Percentiles rank a stretch among this genome's conserved stretches.
Conservation (phyloP, 257 asterid species). For the Solanum rostratum region DNA sequence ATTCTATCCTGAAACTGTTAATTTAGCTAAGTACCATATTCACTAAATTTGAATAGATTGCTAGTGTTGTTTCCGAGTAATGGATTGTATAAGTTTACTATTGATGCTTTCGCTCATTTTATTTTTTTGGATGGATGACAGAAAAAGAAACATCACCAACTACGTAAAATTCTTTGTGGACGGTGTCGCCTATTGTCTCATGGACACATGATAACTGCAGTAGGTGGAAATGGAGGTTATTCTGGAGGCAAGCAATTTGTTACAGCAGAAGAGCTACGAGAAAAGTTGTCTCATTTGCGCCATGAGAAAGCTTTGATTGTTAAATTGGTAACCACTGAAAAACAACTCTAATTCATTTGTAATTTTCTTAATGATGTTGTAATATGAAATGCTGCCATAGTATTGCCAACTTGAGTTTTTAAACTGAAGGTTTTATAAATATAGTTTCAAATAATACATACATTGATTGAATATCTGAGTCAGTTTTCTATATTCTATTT, state of each 20-base stretch:
- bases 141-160: constrained; percentile 91
- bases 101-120: background rate
- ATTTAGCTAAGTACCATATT: background rate
- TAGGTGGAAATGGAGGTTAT: constrained; percentile 98
- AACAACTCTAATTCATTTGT: background rate
- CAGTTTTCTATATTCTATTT: background rate
- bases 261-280: constrained; percentile 92
- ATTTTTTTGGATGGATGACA: constrained; percentile 15
- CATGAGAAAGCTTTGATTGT: constrained; percentile 73
- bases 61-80: background rate
- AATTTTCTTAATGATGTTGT: background rate
- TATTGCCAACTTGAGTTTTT: background rate
- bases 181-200: constrained; percentile 90
- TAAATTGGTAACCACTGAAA: constrained; percentile 45
- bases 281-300: constrained; percentile 81
- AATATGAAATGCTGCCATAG: background rate
- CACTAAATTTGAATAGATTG: background rate
- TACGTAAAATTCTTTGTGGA: constrained; percentile 73
- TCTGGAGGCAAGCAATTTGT: constrained; percentile 94
- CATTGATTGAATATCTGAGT: background rate
- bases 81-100: background rate
- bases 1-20: background rate
- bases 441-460: background rate
- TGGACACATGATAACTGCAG: constrained; percentile 97
- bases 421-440: background rate